Percentiles rank a stretch among this genome's conserved stretches.
Conservation (phyloP, 2,329 filamentous ascomycete genomes). For the Neonectria faginata region DNA sequence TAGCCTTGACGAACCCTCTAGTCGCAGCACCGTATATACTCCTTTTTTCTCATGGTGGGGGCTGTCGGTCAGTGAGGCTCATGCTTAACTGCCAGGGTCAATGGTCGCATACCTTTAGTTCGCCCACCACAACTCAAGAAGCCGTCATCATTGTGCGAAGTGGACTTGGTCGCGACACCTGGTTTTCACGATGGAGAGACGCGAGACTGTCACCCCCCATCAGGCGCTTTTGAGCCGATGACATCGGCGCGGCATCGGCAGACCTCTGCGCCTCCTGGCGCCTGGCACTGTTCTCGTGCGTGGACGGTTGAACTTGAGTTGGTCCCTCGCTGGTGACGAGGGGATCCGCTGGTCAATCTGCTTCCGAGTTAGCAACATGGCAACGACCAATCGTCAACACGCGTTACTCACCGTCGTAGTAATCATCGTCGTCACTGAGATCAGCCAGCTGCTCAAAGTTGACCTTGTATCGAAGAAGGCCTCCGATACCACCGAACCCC, state of each 20-base stretch:
- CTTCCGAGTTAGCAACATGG: slow-evolving; percentile 24
- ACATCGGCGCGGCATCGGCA: slow-evolving; percentile 59
- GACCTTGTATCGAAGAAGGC: slow-evolving; percentile 98
- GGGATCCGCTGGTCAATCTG: slow-evolving; percentile 91
- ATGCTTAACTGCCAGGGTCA: slow-evolving; percentile 30
- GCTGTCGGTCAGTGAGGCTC: slow-evolving; percentile 39
- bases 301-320: slow-evolving; percentile 70
- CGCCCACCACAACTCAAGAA: slow-evolving; percentile 61
- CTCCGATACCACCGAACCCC: slow-evolving; percentile 98
- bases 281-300: slow-evolving; percentile 57
- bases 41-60: slow-evolving; percentile 44
- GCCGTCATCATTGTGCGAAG: slow-evolving; percentile 76
- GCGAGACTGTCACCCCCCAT: slow-evolving; percentile 60
- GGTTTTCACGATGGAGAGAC: slow-evolving; percentile 57
- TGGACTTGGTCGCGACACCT: slow-evolving; percentile 73
- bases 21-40: slow-evolving; percentile 41
- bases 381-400: background rate
- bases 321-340: slow-evolving; percentile 89
- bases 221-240: slow-evolving; percentile 60
- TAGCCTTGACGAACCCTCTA: slow-evolving; percentile 39
- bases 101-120: slow-evolving; percentile 47
- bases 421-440: slow-evolving; percentile 92
- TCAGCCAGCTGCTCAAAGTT: slow-evolving; percentile 99
- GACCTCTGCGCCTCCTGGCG: slow-evolving; percentile 55
- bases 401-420: slow-evolving; percentile 74